Evolutionary conservation across 441 rosid genomes (phyloP), one percentile per base, ranked within the genome.

Genomic region (Macaranga tanarius): DNA sequence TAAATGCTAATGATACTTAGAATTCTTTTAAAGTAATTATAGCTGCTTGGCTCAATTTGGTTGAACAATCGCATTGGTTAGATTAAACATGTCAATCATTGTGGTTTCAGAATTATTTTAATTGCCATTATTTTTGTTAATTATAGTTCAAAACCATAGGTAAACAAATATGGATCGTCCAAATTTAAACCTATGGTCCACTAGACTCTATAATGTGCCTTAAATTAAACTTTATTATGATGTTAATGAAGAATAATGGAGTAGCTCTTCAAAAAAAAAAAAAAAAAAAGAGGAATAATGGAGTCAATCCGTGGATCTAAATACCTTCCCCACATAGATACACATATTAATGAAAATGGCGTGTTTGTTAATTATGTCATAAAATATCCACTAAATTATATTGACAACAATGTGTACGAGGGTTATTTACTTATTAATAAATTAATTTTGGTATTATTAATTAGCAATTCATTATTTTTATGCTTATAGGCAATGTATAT

Each of bases 161-260:
- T 12, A 28, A 7, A 34, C 17, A 16, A 15, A 58, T 57, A 10
- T 45, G 11, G 25, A 2, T 26, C 58, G 19, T 40, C 28, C 31
- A 19, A 45, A 2, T 26, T 1, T 0, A 34, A 26, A 16, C 0
- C n/a, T 57, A 19, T 5, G 65, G 42, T 1, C 73, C 44, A 58
- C 45, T 31, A 48, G 23, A 20, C n/a, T 13, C 0, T 9, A 23
- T 22, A 1, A 45, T 50, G 5, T 45, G 47, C 58, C 58, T 28
- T 60, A 50, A 69, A 42, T 57, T 61, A 57, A 69, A 40, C 19
- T 57, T 56, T 0, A 56, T 69, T 7, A 69, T 17, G 10, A 48
- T 48, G 66, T 60, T 44, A 26, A 9, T 26, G 17, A 59, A 17
- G 72, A 69, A 69, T 26, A 4, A 38, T 34, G 19, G 38, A 20